These are phyloP conservation scores for Collybiopsis luxurians DNA, from an alignment of 768 basidiomycete genomes.

Conservation along the genomic window DNA sequence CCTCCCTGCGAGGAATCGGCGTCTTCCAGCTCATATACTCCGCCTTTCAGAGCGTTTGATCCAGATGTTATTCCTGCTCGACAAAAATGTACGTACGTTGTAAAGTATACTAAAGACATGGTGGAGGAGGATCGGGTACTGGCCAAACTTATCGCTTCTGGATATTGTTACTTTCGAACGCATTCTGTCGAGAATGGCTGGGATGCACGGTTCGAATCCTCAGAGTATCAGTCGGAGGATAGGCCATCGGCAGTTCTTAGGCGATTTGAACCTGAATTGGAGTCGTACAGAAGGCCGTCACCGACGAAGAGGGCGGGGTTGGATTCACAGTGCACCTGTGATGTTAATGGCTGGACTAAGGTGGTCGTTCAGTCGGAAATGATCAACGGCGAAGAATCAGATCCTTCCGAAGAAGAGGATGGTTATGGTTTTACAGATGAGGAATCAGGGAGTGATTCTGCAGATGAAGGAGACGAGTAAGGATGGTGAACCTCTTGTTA, in stretches of 20 bases:
- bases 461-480: neutral
- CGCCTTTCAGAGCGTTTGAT: neutral
- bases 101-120: slow-evolving; percentile 7
- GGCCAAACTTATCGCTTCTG: neutral
- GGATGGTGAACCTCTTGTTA: neutral
- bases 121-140: slow-evolving; percentile 1
- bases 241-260: slow-evolving; percentile 1
- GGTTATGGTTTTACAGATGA: neutral
- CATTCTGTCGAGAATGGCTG: neutral
- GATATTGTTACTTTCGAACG: slow-evolving; percentile 1
- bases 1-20: neutral
- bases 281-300: neutral
- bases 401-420: slow-evolving; percentile 3
- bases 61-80: neutral
- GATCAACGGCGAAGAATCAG: slow-evolving; percentile 1
- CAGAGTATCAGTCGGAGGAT: neutral
- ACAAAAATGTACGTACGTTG: slow-evolving; percentile 5
- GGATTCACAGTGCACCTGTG: too few species aligned
- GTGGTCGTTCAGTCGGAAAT: slow-evolving; percentile 2
- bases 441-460: neutral
- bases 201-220: neutral
- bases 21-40: neutral
- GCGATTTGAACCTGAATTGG: neutral
- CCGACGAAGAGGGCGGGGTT: too few species aligned
- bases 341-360: neutral